Base-by-base conservation (phyloP, 805 yeast species). In the Wickerhamiella dianesei region DNA sequence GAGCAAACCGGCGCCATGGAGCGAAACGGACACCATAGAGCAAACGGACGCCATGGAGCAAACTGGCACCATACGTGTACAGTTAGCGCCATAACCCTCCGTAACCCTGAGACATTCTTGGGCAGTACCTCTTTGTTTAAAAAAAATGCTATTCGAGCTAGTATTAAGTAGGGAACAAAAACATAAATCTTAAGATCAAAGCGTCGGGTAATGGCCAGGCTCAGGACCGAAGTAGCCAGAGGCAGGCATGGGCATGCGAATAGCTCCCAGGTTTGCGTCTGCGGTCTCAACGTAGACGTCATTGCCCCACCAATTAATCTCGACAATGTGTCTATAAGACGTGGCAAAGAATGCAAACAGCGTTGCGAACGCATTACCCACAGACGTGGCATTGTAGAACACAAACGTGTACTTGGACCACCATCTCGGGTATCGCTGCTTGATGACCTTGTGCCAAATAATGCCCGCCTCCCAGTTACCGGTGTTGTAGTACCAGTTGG, bases 301-400 rank as follows among this genome's bases (percentile, higher is more conserved):
- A 48, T 76, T 77, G 1, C 86, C 86, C 86, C 86, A 80, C 86
- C 86, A 80, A 37, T 62, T 50, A 13, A 78, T 45, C 3, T 57
- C 50, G 21, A 63, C 49, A 2, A 70, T 39, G 9, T 64, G 61
- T 6, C 47, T 44, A 35, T 53, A 53, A 6, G 64, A 64, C 21
- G 74, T 67, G 22, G 66, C 59, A 47, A 70, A 68, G 53, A 72
- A 72, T 17, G 71, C 65, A 43, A 71, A 44, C 40, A 73, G 56
- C 1, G 75, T 73, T 47, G 73, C 66, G 52, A 70, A 68, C 1
- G 75, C 77, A 8, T 70, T 69, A 1, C 76, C 77, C 2, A 74
- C 72, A 3, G 73, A 65, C 5, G 71, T 57, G 1, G 72, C 76
- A 48, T 74, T 67, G 19, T 71, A 67, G 37, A 73, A 59, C 12